Evolutionary conservation across 2,329 filamentous ascomycete species (phyloP), one percentile per base, ranked within the genome.

Genomic region (Colletotrichum tabaci): DNA sequence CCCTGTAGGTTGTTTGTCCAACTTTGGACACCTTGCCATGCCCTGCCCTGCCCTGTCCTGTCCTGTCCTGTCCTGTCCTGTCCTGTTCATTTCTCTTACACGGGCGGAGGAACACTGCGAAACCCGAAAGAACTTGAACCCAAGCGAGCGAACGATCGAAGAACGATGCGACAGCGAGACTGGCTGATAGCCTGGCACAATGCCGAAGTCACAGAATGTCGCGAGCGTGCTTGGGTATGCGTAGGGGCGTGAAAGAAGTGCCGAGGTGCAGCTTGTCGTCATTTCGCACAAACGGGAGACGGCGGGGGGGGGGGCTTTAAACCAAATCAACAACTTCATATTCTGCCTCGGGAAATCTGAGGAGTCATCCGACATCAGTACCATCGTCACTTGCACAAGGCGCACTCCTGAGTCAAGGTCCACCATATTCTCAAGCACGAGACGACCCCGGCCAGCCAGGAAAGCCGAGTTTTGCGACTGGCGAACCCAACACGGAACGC

Each of bases 1-100:
- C 50, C n/a, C 38, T 58, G 21, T 58, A 18, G 49, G 44, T 63
- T 63, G 58, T 68, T 58, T 68, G 58, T 60, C 49, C 40, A 61
- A 35, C n/a, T 49, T 18, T 42, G 7, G 16, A 15, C 61, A 61
- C 60, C 52, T 35, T 57, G 30, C 40, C 53, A 15, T 26, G 53
- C 13, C 30, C 30, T 35, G 30, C 30, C 30, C 30, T 35, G 30
- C 30, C 30, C 52, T 38, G 50, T 18, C 23, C 49, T n/a, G 23
- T 52, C 49, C 8, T 6, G 5, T 18, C 23, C 49, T n/a, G 23
- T 52, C 49, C 8, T 6, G 5, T 47, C n/a, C 21, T 52, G 23
- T 7, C 15, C 61, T 23, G 30, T 47, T 21, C 21, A 44, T 67
- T 67, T 49, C 40, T 47, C 50, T 55, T 49, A 50, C 23, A 46